A percentile compares a stretch with the other conserved stretches of the same genome.
These are phyloP conservation scores for Ascochyta lentis DNA, from an alignment of 2,329 filamentous ascomycete genomes.

Conservation along the genomic window DNA sequence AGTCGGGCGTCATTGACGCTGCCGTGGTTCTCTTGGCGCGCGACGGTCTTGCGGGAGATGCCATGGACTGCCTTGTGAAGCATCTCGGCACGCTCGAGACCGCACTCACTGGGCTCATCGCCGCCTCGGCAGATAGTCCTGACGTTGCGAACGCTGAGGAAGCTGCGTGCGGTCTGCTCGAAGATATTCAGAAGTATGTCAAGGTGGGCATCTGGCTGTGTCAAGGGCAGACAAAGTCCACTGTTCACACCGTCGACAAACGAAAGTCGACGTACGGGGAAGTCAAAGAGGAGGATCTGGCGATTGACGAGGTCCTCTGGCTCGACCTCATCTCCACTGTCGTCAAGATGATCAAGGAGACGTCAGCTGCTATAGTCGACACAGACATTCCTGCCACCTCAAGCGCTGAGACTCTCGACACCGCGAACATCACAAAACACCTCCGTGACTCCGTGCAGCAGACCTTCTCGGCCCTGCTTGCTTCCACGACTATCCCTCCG, in stretches of 20 bases:
- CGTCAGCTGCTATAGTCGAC: conserved; percentile 56
- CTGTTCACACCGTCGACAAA: conserved; percentile 50
- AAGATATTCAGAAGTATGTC: conserved; percentile 84
- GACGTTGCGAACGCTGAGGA: conserved; percentile 66
- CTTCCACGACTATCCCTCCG: conserved; percentile 62
- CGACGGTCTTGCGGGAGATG: conserved; percentile 81
- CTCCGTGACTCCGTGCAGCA: conserved; percentile 85
- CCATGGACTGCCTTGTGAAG: conserved; percentile 82
- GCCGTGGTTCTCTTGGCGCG: conserved; percentile 89
- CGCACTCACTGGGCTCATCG: conserved; percentile 75
- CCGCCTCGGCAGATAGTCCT: conserved; percentile 63
- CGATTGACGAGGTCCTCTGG: conserved; percentile 69
- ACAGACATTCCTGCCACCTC: conserved; percentile 38
- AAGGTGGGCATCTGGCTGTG: conserved; percentile 96
- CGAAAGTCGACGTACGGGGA: conserved; percentile 44
- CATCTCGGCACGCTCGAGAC: conserved; percentile 83
- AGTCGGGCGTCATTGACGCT: conserved; percentile 88
- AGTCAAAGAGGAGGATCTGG: conserved; percentile 64
- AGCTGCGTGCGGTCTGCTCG: conserved; percentile 75
- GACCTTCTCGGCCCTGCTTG: conserved; percentile 85
- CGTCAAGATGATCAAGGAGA: conserved; percentile 60
- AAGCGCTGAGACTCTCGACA: conserved; percentile 54
- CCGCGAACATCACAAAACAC: conserved; percentile 67
- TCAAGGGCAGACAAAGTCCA: conserved; percentile 77
- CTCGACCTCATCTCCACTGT: conserved; percentile 69